Percentiles rank a stretch among this genome's conserved stretches.
These are phyloP conservation scores for Candida pseudofarinosa DNA, from an alignment of 805 yeast species.

Conservation along the genomic window DNA sequence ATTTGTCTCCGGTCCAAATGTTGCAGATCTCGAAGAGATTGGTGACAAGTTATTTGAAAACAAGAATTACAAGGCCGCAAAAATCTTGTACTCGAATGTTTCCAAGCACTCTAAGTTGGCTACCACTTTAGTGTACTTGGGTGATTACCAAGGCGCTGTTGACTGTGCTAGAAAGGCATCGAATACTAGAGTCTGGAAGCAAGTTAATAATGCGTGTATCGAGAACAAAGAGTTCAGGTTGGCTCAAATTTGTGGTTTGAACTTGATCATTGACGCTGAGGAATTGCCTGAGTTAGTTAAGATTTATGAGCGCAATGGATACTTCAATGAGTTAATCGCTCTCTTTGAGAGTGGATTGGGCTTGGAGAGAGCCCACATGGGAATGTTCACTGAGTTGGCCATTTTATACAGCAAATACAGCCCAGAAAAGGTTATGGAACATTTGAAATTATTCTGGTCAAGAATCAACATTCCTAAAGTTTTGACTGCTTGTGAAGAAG, in stretches of 20 bases:
- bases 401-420: constrained; percentile 84
- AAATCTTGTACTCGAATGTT: constrained; percentile 75
- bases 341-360: constrained; percentile 94
- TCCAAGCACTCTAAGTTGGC: constrained; percentile 96
- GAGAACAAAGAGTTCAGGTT: constrained; percentile 91
- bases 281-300: constrained; percentile 86
- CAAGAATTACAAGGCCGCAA: constrained; percentile 88
- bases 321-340: constrained; percentile 86
- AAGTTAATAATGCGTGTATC: constrained; percentile 94
- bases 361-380: constrained; percentile 98
- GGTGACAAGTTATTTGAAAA: constrained; percentile 87
- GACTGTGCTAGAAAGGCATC: constrained; percentile 99
- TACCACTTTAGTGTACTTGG: constrained; percentile 88
- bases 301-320: constrained; percentile 85
- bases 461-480: constrained; percentile 97
- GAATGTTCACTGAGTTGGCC: constrained; percentile 97
- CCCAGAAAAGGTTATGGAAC: constrained; percentile 91
- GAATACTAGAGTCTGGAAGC: constrained; percentile 91
- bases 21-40: constrained; percentile 85
- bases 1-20: constrained; percentile 81
- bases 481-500: constrained; percentile 85
- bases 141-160: constrained; percentile 93
- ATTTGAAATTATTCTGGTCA: constrained; percentile 95
- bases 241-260: constrained; percentile 98
- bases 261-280: constrained; percentile 95